These are phyloP conservation scores for Acer yangbiense DNA, from an alignment of 345 rosid species.

Conservation along the genomic window DNA sequence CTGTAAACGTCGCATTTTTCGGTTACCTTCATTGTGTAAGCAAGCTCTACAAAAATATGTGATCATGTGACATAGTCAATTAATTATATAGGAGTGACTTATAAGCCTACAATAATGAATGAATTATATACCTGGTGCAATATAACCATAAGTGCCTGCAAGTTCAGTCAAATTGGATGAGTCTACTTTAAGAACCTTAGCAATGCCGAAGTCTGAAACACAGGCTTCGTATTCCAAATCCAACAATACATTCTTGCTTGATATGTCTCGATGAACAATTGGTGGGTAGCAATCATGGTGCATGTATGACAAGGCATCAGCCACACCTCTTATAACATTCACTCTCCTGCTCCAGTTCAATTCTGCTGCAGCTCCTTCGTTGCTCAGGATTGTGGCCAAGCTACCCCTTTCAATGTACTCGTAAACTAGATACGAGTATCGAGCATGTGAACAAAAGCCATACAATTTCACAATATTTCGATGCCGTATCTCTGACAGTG, in stretches of 20 bases:
- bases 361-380: neutral
- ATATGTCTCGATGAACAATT: constrained; percentile 30
- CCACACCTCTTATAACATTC: constrained; percentile 21
- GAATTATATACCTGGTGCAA: constrained; percentile 32
- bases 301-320: constrained; percentile 25
- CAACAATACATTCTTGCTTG: constrained; percentile 29
- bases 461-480: neutral
- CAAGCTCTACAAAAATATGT: constrained; percentile 26
- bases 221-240: constrained; percentile 28
- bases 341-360: constrained; percentile 20
- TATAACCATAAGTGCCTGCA: constrained; percentile 27
- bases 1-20: constrained; percentile 29
- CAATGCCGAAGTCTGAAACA: constrained; percentile 23
- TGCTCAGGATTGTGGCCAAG: neutral
- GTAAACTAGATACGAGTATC: constrained; percentile 8
- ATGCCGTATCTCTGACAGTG: constrained; percentile 17
- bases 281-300: constrained; percentile 28
- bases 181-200: constrained; percentile 17
- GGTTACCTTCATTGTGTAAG: constrained; percentile 11
- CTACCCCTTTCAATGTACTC: constrained; percentile 21
- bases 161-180: constrained; percentile 26
- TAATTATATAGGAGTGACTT: neutral
- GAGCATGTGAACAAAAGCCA: constrained; percentile 8
- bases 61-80: too few relatives aligned
- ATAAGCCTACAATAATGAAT: neutral